Percentiles rank a stretch among this genome's conserved stretches.
phyloP scores from a whole-genome alignment of 257 asterid genomes.

The Osmanthus fragrans region DNA sequence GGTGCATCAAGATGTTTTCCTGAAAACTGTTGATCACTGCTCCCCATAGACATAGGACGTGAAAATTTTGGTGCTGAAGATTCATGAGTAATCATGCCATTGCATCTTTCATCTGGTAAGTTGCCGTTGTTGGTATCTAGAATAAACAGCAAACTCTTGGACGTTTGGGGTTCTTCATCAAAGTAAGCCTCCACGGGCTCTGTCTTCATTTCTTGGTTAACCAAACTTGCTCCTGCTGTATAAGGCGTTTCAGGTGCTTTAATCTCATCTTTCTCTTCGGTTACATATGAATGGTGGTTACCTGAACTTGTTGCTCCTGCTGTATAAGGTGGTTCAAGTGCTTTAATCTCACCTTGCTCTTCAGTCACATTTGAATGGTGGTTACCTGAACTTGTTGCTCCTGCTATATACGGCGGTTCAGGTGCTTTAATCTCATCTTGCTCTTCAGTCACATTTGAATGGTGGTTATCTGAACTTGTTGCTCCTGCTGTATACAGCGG shows the following conservation, averaged over 20 bases:
- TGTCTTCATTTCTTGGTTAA: constrained; percentile 31
- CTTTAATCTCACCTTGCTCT: constrained; percentile 58
- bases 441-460: constrained; percentile 34
- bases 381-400: constrained; percentile 2
- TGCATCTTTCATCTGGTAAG: constrained; percentile 25
- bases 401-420: constrained; percentile 27
- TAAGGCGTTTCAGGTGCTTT: constrained; percentile 42
- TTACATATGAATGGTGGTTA: constrained; percentile 53
- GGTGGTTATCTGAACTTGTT: too few relatives aligned
- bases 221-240: constrained; percentile 17
- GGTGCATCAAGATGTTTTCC: constrained; percentile 25
- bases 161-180: constrained; percentile 28
- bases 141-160: constrained; percentile 20
- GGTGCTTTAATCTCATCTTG: constrained; percentile 53
- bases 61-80: constrained; percentile 42
- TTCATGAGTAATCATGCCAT: constrained; percentile 26
- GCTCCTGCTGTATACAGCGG: too few relatives aligned
- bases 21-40: constrained; percentile 20
- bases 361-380: constrained; percentile 44
- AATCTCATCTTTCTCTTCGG: constrained; percentile 67
- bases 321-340: constrained; percentile 34
- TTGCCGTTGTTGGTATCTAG: constrained; percentile 21
- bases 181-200: constrained; percentile 23
- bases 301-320: constrained; percentile 7
- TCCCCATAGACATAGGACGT: constrained; percentile 35